These are phyloP conservation scores for Escallonia herrerae DNA, from an alignment of 129 eudicot genomes.

Conservation along the genomic window DNA sequence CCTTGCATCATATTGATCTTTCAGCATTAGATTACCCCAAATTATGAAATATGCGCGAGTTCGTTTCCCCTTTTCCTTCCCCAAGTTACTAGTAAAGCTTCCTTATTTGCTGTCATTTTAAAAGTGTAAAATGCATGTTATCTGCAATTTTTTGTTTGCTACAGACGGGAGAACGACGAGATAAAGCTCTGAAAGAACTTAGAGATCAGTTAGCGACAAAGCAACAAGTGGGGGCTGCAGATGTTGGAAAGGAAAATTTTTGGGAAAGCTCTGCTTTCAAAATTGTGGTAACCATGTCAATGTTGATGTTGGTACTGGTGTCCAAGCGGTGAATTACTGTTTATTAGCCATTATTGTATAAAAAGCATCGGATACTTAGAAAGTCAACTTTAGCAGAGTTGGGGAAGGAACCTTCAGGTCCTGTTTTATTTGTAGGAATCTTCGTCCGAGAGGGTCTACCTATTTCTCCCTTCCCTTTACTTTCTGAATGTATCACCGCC, in stretches of 20 bases:
- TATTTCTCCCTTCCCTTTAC: background rate
- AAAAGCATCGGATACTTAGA: background rate
- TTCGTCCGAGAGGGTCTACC: background rate
- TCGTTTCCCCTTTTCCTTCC: no score
- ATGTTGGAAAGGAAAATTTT: slow-evolving; percentile 41
- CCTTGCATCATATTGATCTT: no score
- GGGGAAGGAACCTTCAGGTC: slow-evolving; percentile 3
- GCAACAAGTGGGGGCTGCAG: slow-evolving; percentile 21
- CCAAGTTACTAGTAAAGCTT: no score
- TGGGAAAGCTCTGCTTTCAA: slow-evolving; percentile 86
- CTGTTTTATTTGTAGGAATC: slow-evolving; percentile 8
- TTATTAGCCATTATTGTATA: background rate
- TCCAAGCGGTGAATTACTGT: slow-evolving; percentile 53
- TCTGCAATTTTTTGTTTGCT: background rate
- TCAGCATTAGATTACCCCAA: no score
- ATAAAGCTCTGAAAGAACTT: slow-evolving; percentile 69
- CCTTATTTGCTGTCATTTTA: no score
- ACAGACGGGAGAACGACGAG: slow-evolving; percentile 88
- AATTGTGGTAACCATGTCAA: slow-evolving; percentile 76
- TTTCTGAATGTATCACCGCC: background rate
- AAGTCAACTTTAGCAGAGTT: slow-evolving; percentile 6
- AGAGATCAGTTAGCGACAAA: slow-evolving; percentile 60
- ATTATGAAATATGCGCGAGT: no score
- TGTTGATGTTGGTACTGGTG: slow-evolving; percentile 69
- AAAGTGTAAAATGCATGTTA: no score